A percentile compares a stretch with the other conserved stretches of the same genome.
These are phyloP conservation scores for Glonium stellatum DNA, from an alignment of 495 filamentous ascomycete genomes.

Conservation along the genomic window DNA sequence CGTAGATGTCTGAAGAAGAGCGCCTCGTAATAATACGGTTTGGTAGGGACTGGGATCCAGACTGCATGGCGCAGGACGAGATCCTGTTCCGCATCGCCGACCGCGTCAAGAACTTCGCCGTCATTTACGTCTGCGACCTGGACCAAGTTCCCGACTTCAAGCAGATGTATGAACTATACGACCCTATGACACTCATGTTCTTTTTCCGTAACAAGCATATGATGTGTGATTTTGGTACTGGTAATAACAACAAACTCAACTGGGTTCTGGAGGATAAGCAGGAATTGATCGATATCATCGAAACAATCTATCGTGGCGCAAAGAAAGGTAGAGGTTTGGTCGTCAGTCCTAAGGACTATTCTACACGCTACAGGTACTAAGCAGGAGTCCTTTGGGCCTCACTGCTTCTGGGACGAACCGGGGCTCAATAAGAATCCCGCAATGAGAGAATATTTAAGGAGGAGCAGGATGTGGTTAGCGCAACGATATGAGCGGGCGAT, in stretches of 20 bases:
- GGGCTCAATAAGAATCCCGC: neutral
- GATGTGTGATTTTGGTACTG: constrained; percentile 97
- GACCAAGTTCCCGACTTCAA: constrained; percentile 70
- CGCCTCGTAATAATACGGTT: constrained; percentile 94
- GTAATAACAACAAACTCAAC: constrained; percentile 97
- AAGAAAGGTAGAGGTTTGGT: constrained; percentile 96
- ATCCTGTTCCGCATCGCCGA: constrained; percentile 50
- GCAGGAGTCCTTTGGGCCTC: neutral
- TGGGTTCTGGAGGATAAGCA: constrained; percentile 98
- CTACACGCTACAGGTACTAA: constrained; percentile 31
- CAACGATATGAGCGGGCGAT: neutral
- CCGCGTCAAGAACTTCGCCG: constrained; percentile 81
- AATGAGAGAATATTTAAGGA: neutral
- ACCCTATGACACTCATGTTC: constrained; percentile 62
- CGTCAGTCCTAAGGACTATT: constrained; percentile 77
- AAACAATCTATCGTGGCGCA: constrained; percentile 94
- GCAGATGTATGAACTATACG: constrained; percentile 73
- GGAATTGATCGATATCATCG: constrained; percentile 96
- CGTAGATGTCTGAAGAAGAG: constrained; percentile 72
- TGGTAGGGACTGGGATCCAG: constrained; percentile 61
- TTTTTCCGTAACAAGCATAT: constrained; percentile 99
- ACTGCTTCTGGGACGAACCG: neutral
- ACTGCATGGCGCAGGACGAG: constrained; percentile 8
- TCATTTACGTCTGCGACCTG: constrained; percentile 94
- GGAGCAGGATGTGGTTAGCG: neutral